Conservation (phyloP, 2,329 filamentous ascomycete genomes). For the Ascochyta fabae region DNA sequence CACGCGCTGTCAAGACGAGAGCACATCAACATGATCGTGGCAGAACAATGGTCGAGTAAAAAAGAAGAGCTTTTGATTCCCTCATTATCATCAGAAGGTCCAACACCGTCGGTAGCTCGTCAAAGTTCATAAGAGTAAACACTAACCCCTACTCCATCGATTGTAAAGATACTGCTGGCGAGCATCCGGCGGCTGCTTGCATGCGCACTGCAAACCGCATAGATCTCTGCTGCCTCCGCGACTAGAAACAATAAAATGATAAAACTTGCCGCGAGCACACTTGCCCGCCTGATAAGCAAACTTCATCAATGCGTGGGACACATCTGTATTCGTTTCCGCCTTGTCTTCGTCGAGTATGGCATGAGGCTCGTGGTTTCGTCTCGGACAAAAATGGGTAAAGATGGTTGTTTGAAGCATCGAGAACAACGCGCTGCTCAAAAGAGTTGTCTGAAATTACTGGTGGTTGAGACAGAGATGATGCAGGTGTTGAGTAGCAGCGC, state of each 20-base stretch:
- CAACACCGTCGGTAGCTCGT: constrained; percentile 30
- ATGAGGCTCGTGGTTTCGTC: constrained; percentile 12
- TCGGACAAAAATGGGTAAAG: constrained; percentile 2
- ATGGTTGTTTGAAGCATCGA: not conserved
- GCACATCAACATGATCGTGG: not conserved
- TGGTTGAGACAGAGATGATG: not conserved
- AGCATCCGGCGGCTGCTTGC: constrained; percentile 13
- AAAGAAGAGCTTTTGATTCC: constrained; percentile 50
- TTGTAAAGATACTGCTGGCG: constrained; percentile 9
- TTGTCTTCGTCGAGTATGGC: constrained; percentile 38
- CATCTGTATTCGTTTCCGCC: constrained; percentile 37
- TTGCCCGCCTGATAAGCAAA: constrained; percentile 28
- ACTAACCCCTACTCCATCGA: constrained; percentile 28
- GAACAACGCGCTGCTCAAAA: constrained; percentile 5
- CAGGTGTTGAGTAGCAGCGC: constrained; percentile 27
- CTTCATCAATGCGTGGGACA: constrained; percentile 34
- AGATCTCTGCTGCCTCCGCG: constrained; percentile 24
- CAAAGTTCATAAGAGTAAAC: constrained; percentile 30
- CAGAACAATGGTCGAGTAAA: constrained; percentile 14
- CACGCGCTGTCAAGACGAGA: not conserved
- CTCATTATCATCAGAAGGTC: constrained; percentile 45
- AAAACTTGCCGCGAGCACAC: constrained; percentile 28
- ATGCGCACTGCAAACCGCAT: constrained; percentile 10
- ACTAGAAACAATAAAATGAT: constrained; percentile 35
- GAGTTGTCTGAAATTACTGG: not conserved